phyloP scores from a whole-genome alignment of 345 rosid genomes.

The Citrus medica region DNA sequence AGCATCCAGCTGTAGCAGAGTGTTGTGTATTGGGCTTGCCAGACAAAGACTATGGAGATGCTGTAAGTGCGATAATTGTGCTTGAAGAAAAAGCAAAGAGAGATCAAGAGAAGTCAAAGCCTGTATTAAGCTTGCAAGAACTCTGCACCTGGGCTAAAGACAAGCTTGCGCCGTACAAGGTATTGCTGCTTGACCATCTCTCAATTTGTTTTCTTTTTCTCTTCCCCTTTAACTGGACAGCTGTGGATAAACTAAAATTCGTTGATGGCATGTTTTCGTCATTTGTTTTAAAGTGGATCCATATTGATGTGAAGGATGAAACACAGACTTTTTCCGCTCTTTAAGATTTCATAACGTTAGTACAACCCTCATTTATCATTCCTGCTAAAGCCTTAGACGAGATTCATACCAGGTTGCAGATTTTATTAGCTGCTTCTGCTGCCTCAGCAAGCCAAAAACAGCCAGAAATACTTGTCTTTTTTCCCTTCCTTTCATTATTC shows the following conservation, averaged over 20 bases:
- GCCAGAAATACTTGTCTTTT: neutral
- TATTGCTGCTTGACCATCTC: constrained; percentile 18
- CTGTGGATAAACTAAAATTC: neutral
- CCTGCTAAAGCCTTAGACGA: neutral
- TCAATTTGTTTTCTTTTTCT: neutral
- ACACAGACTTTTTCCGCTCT: neutral
- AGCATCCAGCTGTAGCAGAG: constrained; percentile 85
- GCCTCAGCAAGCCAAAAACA: neutral
- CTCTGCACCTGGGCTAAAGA: constrained; percentile 83
- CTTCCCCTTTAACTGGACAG: neutral
- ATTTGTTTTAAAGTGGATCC: neutral
- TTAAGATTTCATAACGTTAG: too few species aligned
- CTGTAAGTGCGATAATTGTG: constrained; percentile 67
- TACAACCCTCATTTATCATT: neutral
- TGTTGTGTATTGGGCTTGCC: constrained; percentile 92
- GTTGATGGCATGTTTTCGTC: neutral
- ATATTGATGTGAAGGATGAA: neutral
- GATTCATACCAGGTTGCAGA: neutral
- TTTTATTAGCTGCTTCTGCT: constrained; percentile 4
- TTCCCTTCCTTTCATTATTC: neutral
- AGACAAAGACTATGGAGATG: constrained; percentile 88
- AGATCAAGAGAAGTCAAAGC: constrained; percentile 41
- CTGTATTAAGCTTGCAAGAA: constrained; percentile 70
- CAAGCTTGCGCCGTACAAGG: constrained; percentile 99
- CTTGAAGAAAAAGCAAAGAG: constrained; percentile 46